phyloP scores from a whole-genome alignment of 2,329 filamentous ascomycete species.

The Bipolaris cookei region DNA sequence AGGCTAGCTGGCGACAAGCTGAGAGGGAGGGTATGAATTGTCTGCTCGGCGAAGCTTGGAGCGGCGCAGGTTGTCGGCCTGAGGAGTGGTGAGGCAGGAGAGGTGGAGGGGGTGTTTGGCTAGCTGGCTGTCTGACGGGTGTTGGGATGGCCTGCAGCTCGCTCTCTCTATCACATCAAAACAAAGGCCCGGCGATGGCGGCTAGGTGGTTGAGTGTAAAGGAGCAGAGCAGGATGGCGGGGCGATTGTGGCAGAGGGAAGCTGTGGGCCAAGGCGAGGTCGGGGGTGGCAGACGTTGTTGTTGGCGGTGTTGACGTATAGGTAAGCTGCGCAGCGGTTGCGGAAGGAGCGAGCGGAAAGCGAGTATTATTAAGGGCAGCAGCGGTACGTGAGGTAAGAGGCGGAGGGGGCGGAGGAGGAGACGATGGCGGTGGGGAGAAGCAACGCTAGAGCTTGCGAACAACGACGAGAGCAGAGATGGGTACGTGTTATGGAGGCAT shows the following conservation, averaged over 20 bases:
- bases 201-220: constrained; percentile 42
- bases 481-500: constrained; percentile 41
- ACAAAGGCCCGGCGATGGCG: constrained; percentile 29
- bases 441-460: constrained; percentile 38
- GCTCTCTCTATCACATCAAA: constrained; percentile 43
- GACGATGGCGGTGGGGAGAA: constrained; percentile 4
- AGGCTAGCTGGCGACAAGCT: constrained; percentile 35
- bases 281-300: constrained; percentile 19
- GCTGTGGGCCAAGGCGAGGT: constrained; percentile 4
- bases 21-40: constrained; percentile 8
- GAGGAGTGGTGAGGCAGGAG: constrained; percentile 24
- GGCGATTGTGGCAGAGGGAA: background rate
- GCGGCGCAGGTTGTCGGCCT: constrained; percentile 17
- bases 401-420: background rate
- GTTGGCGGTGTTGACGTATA: constrained; percentile 27
- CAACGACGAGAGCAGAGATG: constrained; percentile 32
- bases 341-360: constrained; percentile 40
- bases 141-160: constrained; percentile 38
- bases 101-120: constrained; percentile 19
- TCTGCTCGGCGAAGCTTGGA: background rate
- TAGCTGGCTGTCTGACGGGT: constrained; percentile 24
- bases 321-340: constrained; percentile 26
- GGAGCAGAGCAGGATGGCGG: constrained; percentile 26
- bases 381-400: constrained; percentile 3
- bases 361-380: constrained; percentile 27